Percentiles rank a stretch among this genome's conserved stretches.
phyloP scores from a whole-genome alignment of 192 early-diverging fungal species.

The Allomyces javanicus region DNA sequence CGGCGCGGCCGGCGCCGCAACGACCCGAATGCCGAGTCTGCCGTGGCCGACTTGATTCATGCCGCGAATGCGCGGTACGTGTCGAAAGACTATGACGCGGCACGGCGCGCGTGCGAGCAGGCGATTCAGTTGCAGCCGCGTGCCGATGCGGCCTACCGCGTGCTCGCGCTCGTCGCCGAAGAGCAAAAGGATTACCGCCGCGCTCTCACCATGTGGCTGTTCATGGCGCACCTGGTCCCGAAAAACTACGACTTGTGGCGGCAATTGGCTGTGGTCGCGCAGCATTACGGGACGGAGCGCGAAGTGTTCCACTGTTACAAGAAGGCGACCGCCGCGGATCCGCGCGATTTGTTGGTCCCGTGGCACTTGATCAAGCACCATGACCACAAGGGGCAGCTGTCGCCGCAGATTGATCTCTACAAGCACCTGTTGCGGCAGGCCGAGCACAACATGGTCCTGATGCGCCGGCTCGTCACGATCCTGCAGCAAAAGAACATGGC shows the following conservation, averaged over 20 bases:
- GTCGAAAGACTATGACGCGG: background rate
- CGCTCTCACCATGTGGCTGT: background rate
- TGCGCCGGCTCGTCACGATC: background rate
- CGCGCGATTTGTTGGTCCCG: background rate
- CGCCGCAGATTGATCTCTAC: background rate
- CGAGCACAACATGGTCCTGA: background rate
- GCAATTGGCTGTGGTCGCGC: background rate
- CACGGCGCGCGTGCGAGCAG: background rate
- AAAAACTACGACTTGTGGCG: background rate
- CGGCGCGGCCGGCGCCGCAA: background rate
- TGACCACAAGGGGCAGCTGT: background rate
- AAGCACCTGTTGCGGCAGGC: background rate
- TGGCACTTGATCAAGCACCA: background rate
- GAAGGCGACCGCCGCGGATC: background rate
- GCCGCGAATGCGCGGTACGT: background rate
- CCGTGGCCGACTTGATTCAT: background rate
- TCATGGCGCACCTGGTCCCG: background rate
- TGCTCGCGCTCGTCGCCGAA: background rate
- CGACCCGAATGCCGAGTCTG: background rate
- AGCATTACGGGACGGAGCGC: background rate
- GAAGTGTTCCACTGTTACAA: background rate
- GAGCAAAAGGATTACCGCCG: background rate
- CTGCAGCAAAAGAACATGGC: background rate
- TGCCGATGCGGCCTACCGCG: background rate
- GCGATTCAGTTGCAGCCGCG: background rate